Evolutionary conservation across 2,329 filamentous ascomycete species (phyloP).

Genomic region (Mycogone perniciosa): DNA sequence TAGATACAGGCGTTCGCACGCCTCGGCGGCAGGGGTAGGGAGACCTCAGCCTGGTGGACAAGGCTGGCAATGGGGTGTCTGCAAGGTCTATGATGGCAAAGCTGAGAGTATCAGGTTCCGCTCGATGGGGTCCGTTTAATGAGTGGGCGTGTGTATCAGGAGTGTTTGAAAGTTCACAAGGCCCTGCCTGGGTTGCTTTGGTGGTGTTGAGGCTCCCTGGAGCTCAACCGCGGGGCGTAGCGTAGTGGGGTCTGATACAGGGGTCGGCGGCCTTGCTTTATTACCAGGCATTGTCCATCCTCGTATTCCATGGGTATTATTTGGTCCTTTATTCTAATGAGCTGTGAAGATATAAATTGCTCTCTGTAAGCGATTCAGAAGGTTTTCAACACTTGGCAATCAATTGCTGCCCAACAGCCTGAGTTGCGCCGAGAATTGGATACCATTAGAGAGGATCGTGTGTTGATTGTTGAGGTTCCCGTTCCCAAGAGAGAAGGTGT

Average conservation of each 20-base stretch:
- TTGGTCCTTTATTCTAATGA: too few species aligned
- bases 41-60: conserved; percentile 11
- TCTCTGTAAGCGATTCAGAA: too few species aligned
- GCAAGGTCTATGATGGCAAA: neutral
- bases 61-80: neutral
- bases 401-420: too few species aligned
- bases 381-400: too few species aligned
- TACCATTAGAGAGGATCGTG: too few species aligned
- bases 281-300: too few species aligned
- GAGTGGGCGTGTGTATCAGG: conserved; percentile 7
- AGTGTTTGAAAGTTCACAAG: conserved; percentile 10
- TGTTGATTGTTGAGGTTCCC: too few species aligned
- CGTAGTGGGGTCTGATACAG: conserved; percentile 1
- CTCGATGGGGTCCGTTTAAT: neutral
- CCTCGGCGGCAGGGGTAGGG: conserved; percentile 3
- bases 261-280: neutral
- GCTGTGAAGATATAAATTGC: too few species aligned
- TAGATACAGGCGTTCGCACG: conserved; percentile 3
- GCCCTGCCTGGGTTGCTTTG: neutral
- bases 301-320: too few species aligned
- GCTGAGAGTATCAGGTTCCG: neutral
- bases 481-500: too few species aligned
- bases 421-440: too few species aligned
- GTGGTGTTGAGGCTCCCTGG: neutral
- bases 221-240: conserved; percentile 1